These are phyloP conservation scores for Dryadomyces sulphureus DNA, from an alignment of 2,329 filamentous ascomycete species.

Conservation along the genomic window DNA sequence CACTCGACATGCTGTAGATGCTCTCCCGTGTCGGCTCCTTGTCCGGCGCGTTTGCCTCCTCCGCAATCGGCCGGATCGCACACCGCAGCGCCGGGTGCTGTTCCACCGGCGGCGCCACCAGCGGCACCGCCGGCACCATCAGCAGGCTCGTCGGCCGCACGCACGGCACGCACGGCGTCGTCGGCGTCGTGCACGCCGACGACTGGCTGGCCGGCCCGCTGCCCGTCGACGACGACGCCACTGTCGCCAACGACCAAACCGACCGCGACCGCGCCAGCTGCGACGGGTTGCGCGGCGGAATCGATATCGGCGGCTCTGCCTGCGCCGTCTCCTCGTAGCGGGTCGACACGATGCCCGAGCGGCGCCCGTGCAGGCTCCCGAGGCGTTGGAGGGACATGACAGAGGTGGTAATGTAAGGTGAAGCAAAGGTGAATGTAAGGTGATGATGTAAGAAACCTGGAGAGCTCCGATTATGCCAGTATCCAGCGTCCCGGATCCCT, in stretches of 20 bases:
- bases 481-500: too few relatives aligned
- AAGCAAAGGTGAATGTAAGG: not conserved
- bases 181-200: not conserved
- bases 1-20: too few relatives aligned
- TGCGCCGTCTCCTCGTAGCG: constrained; percentile 47
- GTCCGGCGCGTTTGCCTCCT: constrained; percentile 12
- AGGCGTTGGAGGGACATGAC: constrained; percentile 25
- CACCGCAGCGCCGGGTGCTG: not conserved
- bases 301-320: constrained; percentile 41
- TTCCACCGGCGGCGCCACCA: not conserved
- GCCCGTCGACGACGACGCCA: not conserved
- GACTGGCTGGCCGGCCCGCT: not conserved
- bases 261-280: constrained; percentile 16
- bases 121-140: not conserved
- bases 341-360: constrained; percentile 35
- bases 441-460: too few relatives aligned
- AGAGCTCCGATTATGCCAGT: too few relatives aligned
- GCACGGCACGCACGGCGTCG: not conserved
- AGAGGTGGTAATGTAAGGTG: not conserved
- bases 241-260: constrained; percentile 9
- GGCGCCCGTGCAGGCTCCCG: constrained; percentile 24
- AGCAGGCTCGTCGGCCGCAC: not conserved
- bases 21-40: too few relatives aligned
- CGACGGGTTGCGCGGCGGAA: constrained; percentile 27
- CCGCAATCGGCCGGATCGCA: constrained; percentile 13